Conservation (phyloP, 1,284 basidiomycete species). For the Entoloma clypeatum region DNA sequence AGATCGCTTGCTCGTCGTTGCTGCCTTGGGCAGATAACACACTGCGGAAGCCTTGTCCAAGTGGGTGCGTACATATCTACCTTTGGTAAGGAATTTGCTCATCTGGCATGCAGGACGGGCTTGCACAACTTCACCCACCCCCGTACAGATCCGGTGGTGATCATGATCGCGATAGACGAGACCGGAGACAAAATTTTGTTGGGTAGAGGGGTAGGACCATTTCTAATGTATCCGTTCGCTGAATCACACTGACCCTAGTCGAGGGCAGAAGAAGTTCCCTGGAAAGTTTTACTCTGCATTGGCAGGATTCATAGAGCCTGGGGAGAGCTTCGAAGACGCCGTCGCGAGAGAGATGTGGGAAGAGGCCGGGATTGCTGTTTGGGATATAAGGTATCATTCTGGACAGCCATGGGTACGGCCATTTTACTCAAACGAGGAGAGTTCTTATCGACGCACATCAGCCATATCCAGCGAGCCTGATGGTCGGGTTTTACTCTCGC, state of each 20-base stretch:
- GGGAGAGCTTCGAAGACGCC: constrained; percentile 94
- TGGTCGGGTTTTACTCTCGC: constrained; percentile 86
- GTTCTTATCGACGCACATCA: constrained; percentile 23
- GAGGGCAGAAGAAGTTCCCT: constrained; percentile 61
- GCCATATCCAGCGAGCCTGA: constrained; percentile 88
- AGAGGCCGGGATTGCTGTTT: constrained; percentile 87
- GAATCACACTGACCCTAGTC: constrained; percentile 2
- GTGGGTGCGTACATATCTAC: constrained; percentile 46
- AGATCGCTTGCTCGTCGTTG: constrained; percentile 75
- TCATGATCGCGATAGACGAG: constrained; percentile 84
- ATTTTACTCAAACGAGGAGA: neutral
- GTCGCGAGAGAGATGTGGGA: constrained; percentile 93
- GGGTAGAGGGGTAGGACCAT: constrained; percentile 70
- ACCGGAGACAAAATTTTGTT: constrained; percentile 80
- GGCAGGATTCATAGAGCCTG: constrained; percentile 90
- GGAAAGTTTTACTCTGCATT: constrained; percentile 80
- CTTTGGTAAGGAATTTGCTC: constrained; percentile 1
- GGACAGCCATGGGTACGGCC: constrained; percentile 73
- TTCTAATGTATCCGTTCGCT: neutral
- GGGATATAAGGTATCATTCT: constrained; percentile 84
- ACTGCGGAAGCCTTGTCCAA: constrained; percentile 61
- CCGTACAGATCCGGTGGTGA: constrained; percentile 86
- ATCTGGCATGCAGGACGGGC: constrained; percentile 53
- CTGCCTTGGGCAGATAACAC: constrained; percentile 66
- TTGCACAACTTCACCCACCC: constrained; percentile 89